Base-by-base conservation (phyloP, 305 asterid species). In the Lippia alba region DNA sequence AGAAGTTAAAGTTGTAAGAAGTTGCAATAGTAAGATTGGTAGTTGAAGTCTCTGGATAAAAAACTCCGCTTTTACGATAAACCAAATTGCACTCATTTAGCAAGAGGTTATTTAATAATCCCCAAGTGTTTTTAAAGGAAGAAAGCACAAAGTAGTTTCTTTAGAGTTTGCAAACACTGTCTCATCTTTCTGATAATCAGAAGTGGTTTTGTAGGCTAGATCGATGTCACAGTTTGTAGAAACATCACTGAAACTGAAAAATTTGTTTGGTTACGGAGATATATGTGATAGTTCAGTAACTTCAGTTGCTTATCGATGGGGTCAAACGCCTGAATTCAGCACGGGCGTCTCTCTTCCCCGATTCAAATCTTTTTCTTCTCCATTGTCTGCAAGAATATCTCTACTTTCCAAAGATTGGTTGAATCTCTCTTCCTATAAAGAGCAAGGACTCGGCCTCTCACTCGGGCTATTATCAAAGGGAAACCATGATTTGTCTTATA, bases 391-490 rank as follows among this genome's bases (percentile, higher is more conserved):
- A 30, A 86, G 97, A 75, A 46, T 90, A 76, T 86, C 81, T 78
- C 70, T 89, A 76, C 83, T 91, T 81, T 90, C 98, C 41, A 96
- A 95, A 79, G 99, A 95, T 85, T 95, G 99, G 99, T 78, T 82
- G 87, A 95, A 89, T 79, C 87, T 85, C 64, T 85, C 99, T 66
- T 95, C 99, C 17, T 92, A 87, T 71, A 92, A 87, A 76, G 99
- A 92, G 83, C 87, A 76, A 74, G 86, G 85, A 4, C 78, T 92
- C 66, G 96, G 99, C 49, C 84, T 95, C 66, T 92, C 98, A 34
- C 90, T 92, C 40, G 90, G 93, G 62, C 69, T 92, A 20, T 56
- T 95, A 20, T 83, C 97, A 65, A 70, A 86, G 46, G 83, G 81
- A 78, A 95, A 85, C 50, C 98, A 95, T 70, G 92, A 89, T 70